Evolutionary conservation across 352 stramenopile species (phyloP).

Genomic region (Pilasporangium apinafurcum): DNA sequence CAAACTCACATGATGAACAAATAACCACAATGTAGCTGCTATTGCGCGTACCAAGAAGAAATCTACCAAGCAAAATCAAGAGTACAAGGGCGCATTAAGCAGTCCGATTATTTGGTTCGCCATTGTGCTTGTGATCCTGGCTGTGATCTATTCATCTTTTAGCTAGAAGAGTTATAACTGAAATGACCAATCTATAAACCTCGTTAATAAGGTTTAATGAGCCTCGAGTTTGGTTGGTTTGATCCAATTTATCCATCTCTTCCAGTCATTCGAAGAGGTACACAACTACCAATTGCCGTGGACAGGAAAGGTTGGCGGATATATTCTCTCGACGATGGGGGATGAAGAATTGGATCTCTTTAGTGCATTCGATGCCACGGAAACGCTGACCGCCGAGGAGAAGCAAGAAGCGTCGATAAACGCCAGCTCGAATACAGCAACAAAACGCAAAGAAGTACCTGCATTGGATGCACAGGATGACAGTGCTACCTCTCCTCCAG

Average conservation of each 20-base stretch:
- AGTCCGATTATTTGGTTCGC: slow-evolving; percentile 28
- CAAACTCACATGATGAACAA: not conserved
- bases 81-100: slow-evolving; percentile 12
- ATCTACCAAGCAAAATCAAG: slow-evolving; percentile 24
- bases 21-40: slow-evolving; percentile 38
- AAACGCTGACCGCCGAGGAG: slow-evolving; percentile 56
- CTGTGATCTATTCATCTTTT: slow-evolving; percentile 8
- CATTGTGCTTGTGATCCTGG: slow-evolving; percentile 31
- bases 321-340: slow-evolving; percentile 2
- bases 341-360: slow-evolving; percentile 93
- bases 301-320: not conserved
- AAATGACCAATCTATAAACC: too few relatives aligned
- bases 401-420: slow-evolving; percentile 19
- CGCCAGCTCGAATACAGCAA: slow-evolving; percentile 10
- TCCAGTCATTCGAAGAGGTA: not conserved
- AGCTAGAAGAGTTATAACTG: too few relatives aligned
- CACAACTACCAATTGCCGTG: not conserved
- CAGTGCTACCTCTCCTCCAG: slow-evolving; percentile 21
- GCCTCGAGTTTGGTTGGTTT: too few relatives aligned
- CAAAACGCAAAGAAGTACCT: slow-evolving; percentile 42
- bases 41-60: slow-evolving; percentile 75
- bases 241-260: too few relatives aligned
- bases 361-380: slow-evolving; percentile 88
- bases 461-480: slow-evolving; percentile 15
- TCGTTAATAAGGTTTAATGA: too few relatives aligned